Evolutionary conservation across 495 filamentous ascomycete genomes (phyloP).

Genomic region (Geoglossum glabrum): DNA sequence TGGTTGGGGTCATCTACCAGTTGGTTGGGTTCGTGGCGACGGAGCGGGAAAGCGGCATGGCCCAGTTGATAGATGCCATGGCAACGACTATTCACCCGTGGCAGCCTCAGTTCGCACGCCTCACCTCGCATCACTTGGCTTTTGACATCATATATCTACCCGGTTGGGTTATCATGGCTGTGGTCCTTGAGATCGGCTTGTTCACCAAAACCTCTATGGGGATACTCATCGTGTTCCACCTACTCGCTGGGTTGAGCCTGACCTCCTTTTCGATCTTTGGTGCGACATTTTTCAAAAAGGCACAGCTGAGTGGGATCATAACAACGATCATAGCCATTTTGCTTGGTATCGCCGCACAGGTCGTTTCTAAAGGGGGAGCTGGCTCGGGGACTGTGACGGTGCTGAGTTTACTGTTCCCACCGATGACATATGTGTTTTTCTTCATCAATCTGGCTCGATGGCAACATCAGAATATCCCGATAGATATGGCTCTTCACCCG

Average conservation of each 20-base stretch:
- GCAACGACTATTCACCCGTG: slow-evolving; percentile 45
- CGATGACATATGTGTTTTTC: slow-evolving; percentile 60
- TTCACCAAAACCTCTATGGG: slow-evolving; percentile 38
- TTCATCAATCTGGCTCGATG: slow-evolving; percentile 46
- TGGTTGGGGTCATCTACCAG: slow-evolving; percentile 56
- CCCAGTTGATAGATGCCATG: slow-evolving; percentile 63
- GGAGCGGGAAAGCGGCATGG: slow-evolving; percentile 62
- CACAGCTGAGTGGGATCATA: slow-evolving; percentile 57
- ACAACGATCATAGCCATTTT: slow-evolving; percentile 42
- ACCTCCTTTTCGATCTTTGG: slow-evolving; percentile 49
- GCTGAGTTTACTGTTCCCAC: slow-evolving; percentile 50
- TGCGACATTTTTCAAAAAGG: slow-evolving; percentile 52
- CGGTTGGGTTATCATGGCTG: slow-evolving; percentile 45
- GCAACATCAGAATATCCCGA: slow-evolving; percentile 32
- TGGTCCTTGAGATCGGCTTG: slow-evolving; percentile 38
- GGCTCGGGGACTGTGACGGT: slow-evolving; percentile 36
- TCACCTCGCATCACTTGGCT: slow-evolving; percentile 45
- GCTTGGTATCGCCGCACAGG: slow-evolving; percentile 49
- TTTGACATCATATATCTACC: slow-evolving; percentile 49
- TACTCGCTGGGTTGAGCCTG: slow-evolving; percentile 43
- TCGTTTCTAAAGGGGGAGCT: slow-evolving; percentile 26
- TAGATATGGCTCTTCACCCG: slow-evolving; percentile 33
- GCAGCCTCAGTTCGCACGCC: slow-evolving; percentile 45
- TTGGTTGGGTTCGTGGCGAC: slow-evolving; percentile 54
- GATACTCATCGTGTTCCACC: slow-evolving; percentile 39